These are phyloP conservation scores for Botrytis aclada DNA, from an alignment of 2,329 filamentous ascomycete genomes.

Conservation along the genomic window DNA sequence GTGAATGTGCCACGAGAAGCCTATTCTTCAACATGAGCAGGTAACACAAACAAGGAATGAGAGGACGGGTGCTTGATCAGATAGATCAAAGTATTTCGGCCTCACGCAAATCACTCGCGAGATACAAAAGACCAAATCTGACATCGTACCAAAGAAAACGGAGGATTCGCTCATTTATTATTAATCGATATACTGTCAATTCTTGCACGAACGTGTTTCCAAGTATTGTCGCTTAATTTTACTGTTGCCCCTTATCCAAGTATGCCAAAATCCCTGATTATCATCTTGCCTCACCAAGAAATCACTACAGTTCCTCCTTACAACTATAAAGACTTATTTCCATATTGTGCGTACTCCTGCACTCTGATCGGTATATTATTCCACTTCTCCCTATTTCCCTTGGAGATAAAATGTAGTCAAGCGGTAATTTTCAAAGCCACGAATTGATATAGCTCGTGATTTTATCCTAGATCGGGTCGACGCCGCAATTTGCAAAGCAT, in stretches of 20 bases:
- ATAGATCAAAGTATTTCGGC: too few species aligned
- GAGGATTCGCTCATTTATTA: background rate
- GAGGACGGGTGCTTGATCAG: background rate
- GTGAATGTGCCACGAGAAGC: background rate
- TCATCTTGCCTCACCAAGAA: background rate
- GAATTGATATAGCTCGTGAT: background rate
- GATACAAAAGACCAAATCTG: background rate
- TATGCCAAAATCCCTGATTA: background rate
- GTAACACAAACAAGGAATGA: too few species aligned
- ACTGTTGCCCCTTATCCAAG: background rate
- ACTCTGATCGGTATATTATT: background rate
- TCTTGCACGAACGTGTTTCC: background rate
- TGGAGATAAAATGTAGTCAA: background rate
- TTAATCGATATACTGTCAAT: background rate
- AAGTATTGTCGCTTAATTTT: background rate
- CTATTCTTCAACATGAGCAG: background rate
- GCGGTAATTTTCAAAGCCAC: background rate
- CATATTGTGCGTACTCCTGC: background rate
- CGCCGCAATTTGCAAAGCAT: background rate
- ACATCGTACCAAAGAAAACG: background rate
- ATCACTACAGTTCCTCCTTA: background rate
- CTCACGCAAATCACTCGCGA: background rate
- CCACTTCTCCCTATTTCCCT: background rate
- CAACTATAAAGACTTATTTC: background rate
- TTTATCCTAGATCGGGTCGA: background rate